These are phyloP conservation scores for Naganishia sp. DNA, from an alignment of 1,284 basidiomycete genomes.

Conservation along the genomic window DNA sequence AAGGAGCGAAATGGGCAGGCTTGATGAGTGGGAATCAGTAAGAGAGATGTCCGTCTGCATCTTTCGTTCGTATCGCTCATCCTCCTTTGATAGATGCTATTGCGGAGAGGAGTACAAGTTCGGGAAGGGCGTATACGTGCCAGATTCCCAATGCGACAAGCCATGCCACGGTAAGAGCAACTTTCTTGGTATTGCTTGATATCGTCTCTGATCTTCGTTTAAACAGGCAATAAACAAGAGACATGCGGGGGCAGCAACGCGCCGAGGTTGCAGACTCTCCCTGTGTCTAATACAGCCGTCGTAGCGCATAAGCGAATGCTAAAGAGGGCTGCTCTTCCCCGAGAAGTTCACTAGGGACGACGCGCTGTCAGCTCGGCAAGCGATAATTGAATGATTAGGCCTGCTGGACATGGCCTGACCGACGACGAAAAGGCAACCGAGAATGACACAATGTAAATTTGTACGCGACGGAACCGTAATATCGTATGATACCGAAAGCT, in stretches of 20 bases:
- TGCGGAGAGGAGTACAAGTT: conserved; percentile 16
- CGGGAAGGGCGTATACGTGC: conserved; percentile 4
- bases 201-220: not conserved
- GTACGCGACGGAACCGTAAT: too few species aligned
- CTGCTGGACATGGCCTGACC: too few species aligned
- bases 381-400: too few species aligned
- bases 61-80: not conserved
- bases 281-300: conserved; percentile 2
- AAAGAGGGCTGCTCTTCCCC: not conserved
- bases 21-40: conserved; percentile 18
- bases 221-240: not conserved
- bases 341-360: not conserved
- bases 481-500: too few species aligned
- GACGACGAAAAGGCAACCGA: too few species aligned
- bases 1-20: conserved; percentile 34
- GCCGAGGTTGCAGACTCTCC: not conserved
- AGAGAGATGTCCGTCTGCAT: not conserved
- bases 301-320: conserved; percentile 21
- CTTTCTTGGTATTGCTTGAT: not conserved
- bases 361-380: too few species aligned
- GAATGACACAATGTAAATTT: too few species aligned
- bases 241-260: conserved; percentile 4
- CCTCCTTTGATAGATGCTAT: not conserved
- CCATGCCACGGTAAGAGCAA: conserved; percentile 9
- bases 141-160: conserved; percentile 5